phyloP scores from a whole-genome alignment of 148 eudicot genomes.

The Suaeda aralocaspica region DNA sequence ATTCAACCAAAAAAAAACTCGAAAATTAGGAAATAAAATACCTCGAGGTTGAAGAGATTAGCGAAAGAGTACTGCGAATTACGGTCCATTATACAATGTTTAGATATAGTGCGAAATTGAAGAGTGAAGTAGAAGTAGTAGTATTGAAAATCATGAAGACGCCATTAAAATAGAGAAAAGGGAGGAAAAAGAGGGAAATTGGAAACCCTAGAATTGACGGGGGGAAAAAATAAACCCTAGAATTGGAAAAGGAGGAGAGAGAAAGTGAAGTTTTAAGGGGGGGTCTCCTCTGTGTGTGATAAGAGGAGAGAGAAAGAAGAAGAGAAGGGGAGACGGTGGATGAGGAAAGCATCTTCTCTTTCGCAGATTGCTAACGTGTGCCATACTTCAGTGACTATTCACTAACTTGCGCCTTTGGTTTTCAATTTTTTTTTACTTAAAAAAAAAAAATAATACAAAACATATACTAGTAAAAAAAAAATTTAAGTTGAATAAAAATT shows the following conservation, averaged over 20 bases:
- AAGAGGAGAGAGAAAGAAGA: constrained; percentile 9
- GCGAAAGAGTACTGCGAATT: constrained; percentile 34
- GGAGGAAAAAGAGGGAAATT: not conserved
- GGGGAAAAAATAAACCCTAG: constrained; percentile 37
- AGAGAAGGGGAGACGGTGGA: constrained; percentile 41
- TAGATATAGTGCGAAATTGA: not conserved
- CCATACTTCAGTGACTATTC: constrained; percentile 17
- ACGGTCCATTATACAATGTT: constrained; percentile 18
- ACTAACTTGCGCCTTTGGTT: constrained; percentile 27
- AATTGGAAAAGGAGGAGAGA: constrained; percentile 16
- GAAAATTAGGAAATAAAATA: constrained; percentile 28
- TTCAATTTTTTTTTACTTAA: too few relatives aligned
- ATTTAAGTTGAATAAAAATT: too few relatives aligned
- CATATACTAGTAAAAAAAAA: too few relatives aligned
- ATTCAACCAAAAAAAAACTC: not conserved
- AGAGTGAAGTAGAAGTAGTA: not conserved
- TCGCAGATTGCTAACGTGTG: constrained; percentile 24
- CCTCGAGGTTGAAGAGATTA: constrained; percentile 91
- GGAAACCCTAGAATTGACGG: constrained; percentile 10
- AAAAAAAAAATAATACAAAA: too few relatives aligned
- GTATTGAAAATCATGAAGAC: not conserved
- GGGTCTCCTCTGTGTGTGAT: not conserved
- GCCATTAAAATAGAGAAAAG: not conserved
- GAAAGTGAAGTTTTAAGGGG: constrained; percentile 4
- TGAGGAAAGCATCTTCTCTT: constrained; percentile 23